Conservation (phyloP, 2,329 filamentous ascomycete genomes). For the Pseudogymnoascus sp. region DNA sequence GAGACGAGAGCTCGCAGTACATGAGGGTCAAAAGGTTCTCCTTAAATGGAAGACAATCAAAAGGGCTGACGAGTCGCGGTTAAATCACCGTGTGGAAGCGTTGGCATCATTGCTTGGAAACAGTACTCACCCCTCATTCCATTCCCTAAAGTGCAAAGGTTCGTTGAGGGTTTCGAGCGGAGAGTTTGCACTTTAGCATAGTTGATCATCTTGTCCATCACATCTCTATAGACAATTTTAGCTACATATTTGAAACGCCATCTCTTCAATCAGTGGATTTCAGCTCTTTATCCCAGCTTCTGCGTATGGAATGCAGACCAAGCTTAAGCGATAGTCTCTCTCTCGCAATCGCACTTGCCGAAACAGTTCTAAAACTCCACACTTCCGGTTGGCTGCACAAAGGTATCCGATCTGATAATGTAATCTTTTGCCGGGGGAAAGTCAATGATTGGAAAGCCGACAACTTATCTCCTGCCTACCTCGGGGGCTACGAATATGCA, state of each 20-base stretch:
- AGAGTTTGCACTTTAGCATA: constrained; percentile 5
- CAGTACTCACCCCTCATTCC: constrained; percentile 10
- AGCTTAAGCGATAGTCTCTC: constrained; percentile 10
- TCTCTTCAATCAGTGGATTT: constrained; percentile 5
- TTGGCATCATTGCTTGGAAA: constrained; percentile 13
- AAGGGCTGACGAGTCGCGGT: background rate
- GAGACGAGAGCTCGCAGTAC: constrained; percentile 11
- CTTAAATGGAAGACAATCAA: constrained; percentile 14
- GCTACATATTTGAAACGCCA: constrained; percentile 12
- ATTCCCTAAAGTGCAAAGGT: constrained; percentile 11
- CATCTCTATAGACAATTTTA: too few relatives aligned
- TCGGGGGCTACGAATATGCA: constrained; percentile 14
- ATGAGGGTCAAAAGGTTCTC: constrained; percentile 12
- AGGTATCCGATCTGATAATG: background rate
- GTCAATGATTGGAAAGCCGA: background rate
- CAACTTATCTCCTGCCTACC: constrained; percentile 1
- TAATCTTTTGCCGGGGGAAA: background rate
- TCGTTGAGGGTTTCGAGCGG: constrained; percentile 12
- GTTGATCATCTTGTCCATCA: too few relatives aligned
- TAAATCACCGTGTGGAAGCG: constrained; percentile 12
- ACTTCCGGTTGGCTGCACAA: constrained; percentile 15
- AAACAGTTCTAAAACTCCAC: constrained; percentile 14
- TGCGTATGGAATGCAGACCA: background rate
- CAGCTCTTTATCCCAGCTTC: constrained; percentile 6
- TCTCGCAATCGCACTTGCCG: constrained; percentile 11